Conservation (phyloP, 176 grass and related monocot genomes). For the Oryza meyeriana region DNA sequence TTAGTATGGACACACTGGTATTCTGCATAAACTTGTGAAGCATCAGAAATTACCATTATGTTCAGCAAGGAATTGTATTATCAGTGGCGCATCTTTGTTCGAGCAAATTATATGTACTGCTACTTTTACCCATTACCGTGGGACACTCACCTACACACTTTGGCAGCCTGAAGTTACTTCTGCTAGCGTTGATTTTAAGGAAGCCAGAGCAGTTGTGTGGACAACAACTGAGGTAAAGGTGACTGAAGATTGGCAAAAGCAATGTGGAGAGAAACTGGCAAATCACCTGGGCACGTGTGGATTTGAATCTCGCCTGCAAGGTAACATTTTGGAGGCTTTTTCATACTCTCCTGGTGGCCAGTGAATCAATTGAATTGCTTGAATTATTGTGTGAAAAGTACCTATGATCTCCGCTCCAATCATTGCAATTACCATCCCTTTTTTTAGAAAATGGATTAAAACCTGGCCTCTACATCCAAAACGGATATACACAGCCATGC, state of each 20-base stretch:
- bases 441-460: too few species aligned
- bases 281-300: constrained; percentile 79
- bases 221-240: constrained; percentile 51
- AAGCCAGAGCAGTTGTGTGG: constrained; percentile 59
- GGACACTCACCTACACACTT: background rate
- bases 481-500: too few species aligned
- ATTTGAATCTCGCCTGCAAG: constrained; percentile 70
- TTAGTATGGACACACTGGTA: background rate
- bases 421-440: background rate
- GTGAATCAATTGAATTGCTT: background rate
- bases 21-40: background rate
- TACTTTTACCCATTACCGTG: background rate
- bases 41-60: background rate
- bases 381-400: background rate
- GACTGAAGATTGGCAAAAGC: constrained; percentile 59
- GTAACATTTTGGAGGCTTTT: constrained; percentile 10
- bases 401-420: background rate
- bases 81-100: background rate
- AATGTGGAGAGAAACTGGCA: constrained; percentile 75
- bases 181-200: constrained; percentile 67
- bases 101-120: background rate
- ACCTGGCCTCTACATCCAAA: too few species aligned
- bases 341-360: background rate
- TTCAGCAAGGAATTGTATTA: background rate
- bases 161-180: constrained; percentile 69